phyloP scores from a whole-genome alignment of 2,329 filamentous ascomycete genomes.

The Ascomycota sp. region DNA sequence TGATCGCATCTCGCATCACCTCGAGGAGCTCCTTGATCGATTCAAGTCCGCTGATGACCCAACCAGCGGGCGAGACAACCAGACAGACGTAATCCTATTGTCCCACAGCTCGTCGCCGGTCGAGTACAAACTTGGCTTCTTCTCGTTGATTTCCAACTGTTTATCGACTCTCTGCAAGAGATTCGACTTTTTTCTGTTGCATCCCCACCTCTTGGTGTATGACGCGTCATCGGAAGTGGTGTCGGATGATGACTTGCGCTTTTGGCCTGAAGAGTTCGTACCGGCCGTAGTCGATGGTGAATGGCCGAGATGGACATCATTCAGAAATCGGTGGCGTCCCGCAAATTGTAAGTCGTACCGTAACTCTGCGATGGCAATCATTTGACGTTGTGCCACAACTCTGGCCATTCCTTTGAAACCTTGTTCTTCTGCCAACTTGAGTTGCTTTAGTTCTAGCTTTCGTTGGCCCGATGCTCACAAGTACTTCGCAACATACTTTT shows the following conservation, averaged over 20 bases:
- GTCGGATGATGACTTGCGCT: slow-evolving; percentile 2
- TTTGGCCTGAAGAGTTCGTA: not conserved
- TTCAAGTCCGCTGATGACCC: slow-evolving; percentile 6
- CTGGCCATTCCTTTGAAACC: too few relatives aligned
- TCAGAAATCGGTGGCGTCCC: too few relatives aligned
- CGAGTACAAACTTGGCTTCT: slow-evolving; percentile 2
- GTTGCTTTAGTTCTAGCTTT: too few relatives aligned
- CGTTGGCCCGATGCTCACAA: too few relatives aligned
- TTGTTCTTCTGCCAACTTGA: too few relatives aligned
- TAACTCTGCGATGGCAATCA: too few relatives aligned
- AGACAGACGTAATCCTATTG: slow-evolving; percentile 4
- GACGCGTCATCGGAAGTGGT: slow-evolving; percentile 1
- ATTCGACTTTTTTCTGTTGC: slow-evolving; percentile 3
- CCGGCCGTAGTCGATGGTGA: not conserved
- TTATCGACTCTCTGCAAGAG: slow-evolving; percentile 1
- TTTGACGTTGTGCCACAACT: too few relatives aligned
- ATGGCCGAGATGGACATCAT: slow-evolving; percentile 1
- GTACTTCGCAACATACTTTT: too few relatives aligned
- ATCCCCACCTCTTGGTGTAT: slow-evolving; percentile 2
- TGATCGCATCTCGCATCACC: slow-evolving; percentile 13
- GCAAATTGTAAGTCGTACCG: slow-evolving; percentile 2
- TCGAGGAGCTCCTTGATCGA: slow-evolving; percentile 13
- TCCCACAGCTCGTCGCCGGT: slow-evolving; percentile 2
- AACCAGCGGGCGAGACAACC: slow-evolving; percentile 3
- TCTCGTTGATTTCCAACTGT: slow-evolving; percentile 1